Conservation (phyloP, 2,329 filamentous ascomycete species). For the Beauveria sp. region DNA sequence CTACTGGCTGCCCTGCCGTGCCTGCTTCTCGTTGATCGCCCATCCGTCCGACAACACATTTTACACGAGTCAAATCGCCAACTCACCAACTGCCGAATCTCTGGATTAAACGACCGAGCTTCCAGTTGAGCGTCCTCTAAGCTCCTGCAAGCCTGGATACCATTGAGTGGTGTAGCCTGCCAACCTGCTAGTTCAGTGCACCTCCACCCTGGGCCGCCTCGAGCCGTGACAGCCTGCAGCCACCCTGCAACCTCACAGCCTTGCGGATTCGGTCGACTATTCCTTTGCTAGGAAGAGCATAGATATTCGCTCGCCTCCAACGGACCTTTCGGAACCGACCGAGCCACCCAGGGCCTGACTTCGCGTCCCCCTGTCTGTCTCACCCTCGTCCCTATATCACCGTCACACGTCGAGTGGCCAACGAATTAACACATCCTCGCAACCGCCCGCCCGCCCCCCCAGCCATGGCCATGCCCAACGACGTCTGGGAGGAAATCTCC, state of each 20-base stretch:
- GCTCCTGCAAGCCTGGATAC: too few relatives aligned
- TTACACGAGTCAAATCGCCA: not conserved
- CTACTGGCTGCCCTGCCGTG: not conserved
- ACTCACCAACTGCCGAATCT: not conserved
- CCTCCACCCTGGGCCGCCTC: too few relatives aligned
- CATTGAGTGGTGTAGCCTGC: too few relatives aligned
- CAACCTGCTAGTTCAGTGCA: too few relatives aligned
- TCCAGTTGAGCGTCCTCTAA: not conserved
- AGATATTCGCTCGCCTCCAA: not conserved
- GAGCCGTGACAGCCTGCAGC: not conserved
- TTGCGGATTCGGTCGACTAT: not conserved
- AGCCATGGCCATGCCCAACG: slow-evolving; percentile 38
- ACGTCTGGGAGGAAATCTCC: slow-evolving; percentile 52
- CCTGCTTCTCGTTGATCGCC: not conserved
- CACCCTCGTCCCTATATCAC: not conserved
- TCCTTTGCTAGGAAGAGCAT: not conserved
- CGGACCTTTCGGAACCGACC: slow-evolving; percentile 1
- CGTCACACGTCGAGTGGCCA: not conserved
- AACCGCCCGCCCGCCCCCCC: not conserved
- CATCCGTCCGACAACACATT: not conserved
- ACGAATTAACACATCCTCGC: not conserved
- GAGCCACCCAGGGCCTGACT: not conserved
- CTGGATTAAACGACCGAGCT: not conserved
- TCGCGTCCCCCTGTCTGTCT: not conserved
- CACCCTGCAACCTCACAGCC: not conserved